phyloP scores from a whole-genome alignment of 352 stramenopile species.

The Globisporangium echinulatum region DNA sequence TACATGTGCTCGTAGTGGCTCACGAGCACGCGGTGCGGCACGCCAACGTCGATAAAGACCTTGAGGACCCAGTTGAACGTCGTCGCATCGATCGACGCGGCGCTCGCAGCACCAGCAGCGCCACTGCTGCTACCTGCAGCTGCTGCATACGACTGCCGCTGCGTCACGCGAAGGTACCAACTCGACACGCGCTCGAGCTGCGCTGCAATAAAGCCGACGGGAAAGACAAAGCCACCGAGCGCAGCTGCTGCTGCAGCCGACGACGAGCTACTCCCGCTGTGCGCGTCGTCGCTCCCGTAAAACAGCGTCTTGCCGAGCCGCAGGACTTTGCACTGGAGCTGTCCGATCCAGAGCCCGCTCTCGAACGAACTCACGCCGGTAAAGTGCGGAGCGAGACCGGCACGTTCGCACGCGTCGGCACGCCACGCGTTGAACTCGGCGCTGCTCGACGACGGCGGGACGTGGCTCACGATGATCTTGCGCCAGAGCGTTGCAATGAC shows the following conservation, averaged over 20 bases:
- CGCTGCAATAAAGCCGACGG: conserved; percentile 66
- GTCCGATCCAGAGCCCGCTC: conserved; percentile 74
- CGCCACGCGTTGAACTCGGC: conserved; percentile 73
- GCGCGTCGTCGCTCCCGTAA: conserved; percentile 42
- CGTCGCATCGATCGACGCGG: conserved; percentile 49
- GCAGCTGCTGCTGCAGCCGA: conserved; percentile 11
- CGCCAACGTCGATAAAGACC: conserved; percentile 75
- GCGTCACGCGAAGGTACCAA: conserved; percentile 69
- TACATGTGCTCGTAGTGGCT: conserved; percentile 82
- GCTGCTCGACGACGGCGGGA: conserved; percentile 56
- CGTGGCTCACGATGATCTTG: conserved; percentile 70
- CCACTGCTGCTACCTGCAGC: conserved; percentile 13
- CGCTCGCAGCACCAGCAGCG: conserved; percentile 13
- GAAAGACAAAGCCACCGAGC: conserved; percentile 60
- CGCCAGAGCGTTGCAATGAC: conserved; percentile 58
- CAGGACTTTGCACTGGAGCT: conserved; percentile 71
- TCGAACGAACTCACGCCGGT: conserved; percentile 51
- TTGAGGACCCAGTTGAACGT: conserved; percentile 82
- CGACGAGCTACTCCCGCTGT: conserved; percentile 33
- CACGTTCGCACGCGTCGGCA: conserved; percentile 51
- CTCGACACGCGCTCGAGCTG: conserved; percentile 69
- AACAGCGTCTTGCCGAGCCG: conserved; percentile 71
- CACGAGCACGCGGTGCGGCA: conserved; percentile 65
- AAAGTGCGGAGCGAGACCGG: conserved; percentile 40
- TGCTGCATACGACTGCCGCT: conserved; percentile 31